Conservation (phyloP, 169 alveolate genomes). For the Toxoplasma gondii region DNA sequence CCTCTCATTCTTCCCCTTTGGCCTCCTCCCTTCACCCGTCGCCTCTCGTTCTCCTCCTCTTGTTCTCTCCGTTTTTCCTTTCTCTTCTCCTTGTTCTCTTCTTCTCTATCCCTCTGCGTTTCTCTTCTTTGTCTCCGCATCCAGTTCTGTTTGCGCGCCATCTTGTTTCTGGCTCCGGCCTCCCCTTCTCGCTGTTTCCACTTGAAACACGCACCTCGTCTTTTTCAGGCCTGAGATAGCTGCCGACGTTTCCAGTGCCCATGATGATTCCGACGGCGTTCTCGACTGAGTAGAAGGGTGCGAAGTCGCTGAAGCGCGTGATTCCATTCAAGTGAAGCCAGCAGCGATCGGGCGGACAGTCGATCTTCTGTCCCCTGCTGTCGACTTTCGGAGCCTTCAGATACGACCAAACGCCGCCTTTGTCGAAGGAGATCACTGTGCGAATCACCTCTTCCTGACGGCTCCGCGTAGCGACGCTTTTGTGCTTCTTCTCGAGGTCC, state of each 20-base stretch:
- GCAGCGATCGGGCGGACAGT: constrained; percentile 90
- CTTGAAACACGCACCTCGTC: constrained; percentile 78
- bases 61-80: background rate
- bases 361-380: constrained; percentile 89
- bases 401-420: constrained; percentile 97
- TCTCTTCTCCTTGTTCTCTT: too few relatives aligned
- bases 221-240: constrained; percentile 81
- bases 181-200: too few relatives aligned
- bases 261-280: constrained; percentile 97
- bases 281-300: constrained; percentile 95
- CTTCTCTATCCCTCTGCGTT: constrained; percentile 17
- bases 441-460: constrained; percentile 77
- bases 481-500: constrained; percentile 62
- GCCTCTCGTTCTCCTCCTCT: too few relatives aligned
- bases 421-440: constrained; percentile 96
- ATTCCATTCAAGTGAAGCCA: constrained; percentile 94
- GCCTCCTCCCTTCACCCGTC: too few relatives aligned
- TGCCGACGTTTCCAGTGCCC: constrained; percentile 97
- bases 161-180: background rate
- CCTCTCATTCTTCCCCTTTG: background rate
- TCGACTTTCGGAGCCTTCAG: constrained; percentile 95
- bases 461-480: constrained; percentile 49
- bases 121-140: background rate
- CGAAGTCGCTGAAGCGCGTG: constrained; percentile 87
- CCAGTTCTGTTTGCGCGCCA: background rate